Conservation (phyloP, 345 rosid species). For the Angophora floribunda region DNA sequence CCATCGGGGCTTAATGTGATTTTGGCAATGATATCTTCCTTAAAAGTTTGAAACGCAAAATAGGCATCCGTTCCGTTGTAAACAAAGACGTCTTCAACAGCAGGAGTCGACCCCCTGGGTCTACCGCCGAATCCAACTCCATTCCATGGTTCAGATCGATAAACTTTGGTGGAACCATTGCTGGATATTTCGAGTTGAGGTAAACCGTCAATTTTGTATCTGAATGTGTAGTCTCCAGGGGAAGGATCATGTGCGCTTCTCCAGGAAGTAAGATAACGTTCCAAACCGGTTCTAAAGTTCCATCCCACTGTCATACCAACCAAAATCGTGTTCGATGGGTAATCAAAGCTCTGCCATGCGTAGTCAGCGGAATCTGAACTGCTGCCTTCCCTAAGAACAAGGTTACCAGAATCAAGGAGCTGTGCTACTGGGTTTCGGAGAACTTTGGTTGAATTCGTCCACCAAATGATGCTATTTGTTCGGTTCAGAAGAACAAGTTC, state of each 20-base stretch:
- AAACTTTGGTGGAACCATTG: not conserved
- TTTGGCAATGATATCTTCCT: not conserved
- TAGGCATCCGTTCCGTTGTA: not conserved
- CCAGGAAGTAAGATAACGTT: constrained; percentile 5
- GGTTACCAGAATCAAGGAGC: constrained; percentile 24
- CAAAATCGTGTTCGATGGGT: constrained; percentile 15
- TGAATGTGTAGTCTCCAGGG: constrained; percentile 5
- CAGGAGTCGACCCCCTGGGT: not conserved
- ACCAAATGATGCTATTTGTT: constrained; percentile 3
- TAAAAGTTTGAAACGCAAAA: not conserved
- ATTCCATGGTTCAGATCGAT: constrained; percentile 19
- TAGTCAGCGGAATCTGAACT: not conserved
- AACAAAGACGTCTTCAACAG: not conserved
- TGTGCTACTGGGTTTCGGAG: constrained; percentile 2
- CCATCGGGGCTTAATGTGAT: not conserved
- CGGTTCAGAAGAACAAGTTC: constrained; percentile 1
- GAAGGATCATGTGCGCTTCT: constrained; percentile 8
- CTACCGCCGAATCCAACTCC: constrained; percentile 10
- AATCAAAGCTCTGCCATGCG: constrained; percentile 25
- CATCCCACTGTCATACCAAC: constrained; percentile 15
- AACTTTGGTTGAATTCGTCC: not conserved
- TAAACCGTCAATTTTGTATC: not conserved
- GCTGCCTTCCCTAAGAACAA: not conserved
- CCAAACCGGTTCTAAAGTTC: not conserved
- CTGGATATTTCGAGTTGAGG: not conserved